Conservation (phyloP, 805 yeast species). For the Kazachstania africana region DNA sequence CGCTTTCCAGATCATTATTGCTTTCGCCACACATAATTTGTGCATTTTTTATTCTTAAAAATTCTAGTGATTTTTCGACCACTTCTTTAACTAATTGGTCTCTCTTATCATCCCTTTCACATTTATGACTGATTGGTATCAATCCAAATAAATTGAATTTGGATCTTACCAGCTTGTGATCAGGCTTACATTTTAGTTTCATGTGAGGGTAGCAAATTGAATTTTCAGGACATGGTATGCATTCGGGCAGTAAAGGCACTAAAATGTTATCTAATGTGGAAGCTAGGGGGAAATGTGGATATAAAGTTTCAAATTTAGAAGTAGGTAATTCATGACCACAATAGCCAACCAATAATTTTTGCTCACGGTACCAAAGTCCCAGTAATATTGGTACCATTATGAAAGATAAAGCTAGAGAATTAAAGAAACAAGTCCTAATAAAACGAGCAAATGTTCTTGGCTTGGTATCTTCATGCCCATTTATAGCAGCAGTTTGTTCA, state of each 20-base stretch:
- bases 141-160: slow-evolving; percentile 33
- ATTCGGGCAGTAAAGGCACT: slow-evolving; percentile 42
- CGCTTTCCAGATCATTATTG: slow-evolving; percentile 36
- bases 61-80: slow-evolving; percentile 51
- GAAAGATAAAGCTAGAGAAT: no score
- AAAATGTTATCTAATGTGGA: slow-evolving; percentile 33
- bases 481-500: no score
- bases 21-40: slow-evolving; percentile 45
- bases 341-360: slow-evolving; percentile 52
- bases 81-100: slow-evolving; percentile 56
- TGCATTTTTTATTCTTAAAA: slow-evolving; percentile 61
- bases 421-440: slow-evolving; percentile 25
- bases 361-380: slow-evolving; percentile 53
- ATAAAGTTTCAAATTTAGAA: slow-evolving; percentile 12
- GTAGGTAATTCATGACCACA: slow-evolving; percentile 52
- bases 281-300: slow-evolving; percentile 27
- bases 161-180: slow-evolving; percentile 36
- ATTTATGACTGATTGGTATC: slow-evolving; percentile 49
- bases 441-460: no score
- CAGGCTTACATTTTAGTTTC: slow-evolving; percentile 59
- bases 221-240: slow-evolving; percentile 72
- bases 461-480: no score
- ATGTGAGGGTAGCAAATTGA: slow-evolving; percentile 59
- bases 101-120: slow-evolving; percentile 65
- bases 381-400: slow-evolving; percentile 28